Evolutionary conservation across 1,139 yeast genomes (phyloP), one percentile per base, ranked within the genome.

Genomic region (Candida smagusa): DNA sequence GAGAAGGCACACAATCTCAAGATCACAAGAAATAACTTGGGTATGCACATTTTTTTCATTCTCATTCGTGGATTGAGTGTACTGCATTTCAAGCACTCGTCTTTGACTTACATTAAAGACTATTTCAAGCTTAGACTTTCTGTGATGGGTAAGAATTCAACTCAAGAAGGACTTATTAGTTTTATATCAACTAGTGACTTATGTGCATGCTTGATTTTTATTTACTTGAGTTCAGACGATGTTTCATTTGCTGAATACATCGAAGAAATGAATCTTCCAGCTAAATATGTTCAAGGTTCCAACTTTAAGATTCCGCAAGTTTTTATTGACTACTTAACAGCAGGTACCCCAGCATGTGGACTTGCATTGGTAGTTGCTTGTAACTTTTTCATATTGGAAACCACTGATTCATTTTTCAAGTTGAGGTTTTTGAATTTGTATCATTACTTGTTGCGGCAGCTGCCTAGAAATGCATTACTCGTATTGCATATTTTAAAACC

Each of bases 21-120:
- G 19, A 57, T 84, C 22, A 57, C 63, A 0, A 56, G 54, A 30
- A 66, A 65, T 3, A 80, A 76, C 50, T 74, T 84, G 49, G 82
- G 84, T 38, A 68, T 72, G 26, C 69, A 79, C 21, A 54, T 86
- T 16, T 62, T 80, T 33, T 68, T 72, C 34, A 56, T 76, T 9
- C 61, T 81, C 23, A 63, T 79, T 2, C 80, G 76, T 50, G 96
- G 95, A 0, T 61, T 86, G 39, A 77, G 78, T 35, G 62, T 78
- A 9, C 78, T 90, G 3, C 78, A 76, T 38, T 72, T 84, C 21
- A 75, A 78, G 41, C 75, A 74, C n/a, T 62, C 70, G 2, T 77
- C 92, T 0, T 54, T 81, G 33, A 63, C 63, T 2, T 70, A 80
- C 19, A 54, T 86, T 50, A 74, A 70, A 43, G 55, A 63, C 1